Evolutionary conservation across 1,139 yeast species (phyloP).

Genomic region (Scheffersomyces insectosa): DNA sequence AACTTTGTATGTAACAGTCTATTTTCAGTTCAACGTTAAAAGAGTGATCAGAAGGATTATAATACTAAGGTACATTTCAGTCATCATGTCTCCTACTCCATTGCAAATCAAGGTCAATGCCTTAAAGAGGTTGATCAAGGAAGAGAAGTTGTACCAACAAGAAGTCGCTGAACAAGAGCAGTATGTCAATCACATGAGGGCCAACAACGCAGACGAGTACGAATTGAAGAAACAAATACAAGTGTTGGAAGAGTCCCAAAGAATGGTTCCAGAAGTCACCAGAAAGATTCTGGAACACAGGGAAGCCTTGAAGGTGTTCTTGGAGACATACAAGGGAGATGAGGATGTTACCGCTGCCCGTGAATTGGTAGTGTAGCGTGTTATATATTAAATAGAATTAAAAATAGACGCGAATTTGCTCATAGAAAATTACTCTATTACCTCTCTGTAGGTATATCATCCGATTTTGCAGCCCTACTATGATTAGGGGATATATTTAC

Average conservation of each 20-base stretch:
- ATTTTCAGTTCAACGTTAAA: no score
- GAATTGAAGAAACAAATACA: slow-evolving; percentile 66
- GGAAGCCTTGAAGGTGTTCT: slow-evolving; percentile 41
- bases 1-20: no score
- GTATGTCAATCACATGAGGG: slow-evolving; percentile 45
- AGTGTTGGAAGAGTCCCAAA: slow-evolving; percentile 66
- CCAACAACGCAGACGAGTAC: slow-evolving; percentile 58
- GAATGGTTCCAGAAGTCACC: slow-evolving; percentile 65
- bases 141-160: slow-evolving; percentile 60
- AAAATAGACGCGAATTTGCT: neutral
- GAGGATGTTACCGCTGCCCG: slow-evolving; percentile 48
- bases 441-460: no score
- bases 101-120: slow-evolving; percentile 78
- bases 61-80: no score
- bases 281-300: slow-evolving; percentile 53
- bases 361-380: slow-evolving; percentile 14
- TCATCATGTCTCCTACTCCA: slow-evolving; percentile 70
- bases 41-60: no score
- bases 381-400: neutral
- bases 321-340: slow-evolving; percentile 46
- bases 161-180: slow-evolving; percentile 65
- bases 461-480: no score
- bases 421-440: neutral
- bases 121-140: slow-evolving; percentile 71
- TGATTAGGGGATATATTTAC: no score